Percentiles rank a stretch among this genome's conserved stretches.
Conservation (phyloP, 257 asterid genomes). For the Rauvolfia tetraphylla region DNA sequence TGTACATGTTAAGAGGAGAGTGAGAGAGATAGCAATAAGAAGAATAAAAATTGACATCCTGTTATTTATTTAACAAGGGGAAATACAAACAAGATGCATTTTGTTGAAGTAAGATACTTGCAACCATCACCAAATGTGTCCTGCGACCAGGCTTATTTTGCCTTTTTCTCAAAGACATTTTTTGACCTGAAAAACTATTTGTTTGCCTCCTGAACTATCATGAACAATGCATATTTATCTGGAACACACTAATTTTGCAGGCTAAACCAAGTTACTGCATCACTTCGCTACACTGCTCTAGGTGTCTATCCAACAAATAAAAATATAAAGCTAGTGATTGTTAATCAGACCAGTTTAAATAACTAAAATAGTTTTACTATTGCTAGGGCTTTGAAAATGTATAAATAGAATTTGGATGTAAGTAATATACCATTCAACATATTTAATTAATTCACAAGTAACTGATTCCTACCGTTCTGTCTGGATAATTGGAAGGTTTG, state of each 20-base stretch:
- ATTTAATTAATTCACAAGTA: neutral
- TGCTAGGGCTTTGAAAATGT: neutral
- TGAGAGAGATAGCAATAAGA: neutral
- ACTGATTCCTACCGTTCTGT: neutral
- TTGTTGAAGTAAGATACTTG: neutral
- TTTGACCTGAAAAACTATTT: neutral
- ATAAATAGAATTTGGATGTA: neutral
- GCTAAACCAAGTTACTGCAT: neutral
- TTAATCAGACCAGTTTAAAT: neutral
- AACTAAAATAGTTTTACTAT: neutral
- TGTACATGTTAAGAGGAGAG: neutral
- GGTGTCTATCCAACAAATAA: neutral
- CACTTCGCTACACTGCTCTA: no score
- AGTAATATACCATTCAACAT: neutral
- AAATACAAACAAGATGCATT: neutral
- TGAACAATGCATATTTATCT: neutral
- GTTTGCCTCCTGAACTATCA: neutral
- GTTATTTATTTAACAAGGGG: neutral
- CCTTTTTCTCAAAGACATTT: neutral
- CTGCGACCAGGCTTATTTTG: neutral
- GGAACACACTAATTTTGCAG: neutral
- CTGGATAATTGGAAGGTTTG: neutral
- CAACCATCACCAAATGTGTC: neutral
- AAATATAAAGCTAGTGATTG: neutral
- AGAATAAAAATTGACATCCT: neutral